Conservation (phyloP, 2,329 filamentous ascomycete genomes). For the Harringtonia aguacate region DNA sequence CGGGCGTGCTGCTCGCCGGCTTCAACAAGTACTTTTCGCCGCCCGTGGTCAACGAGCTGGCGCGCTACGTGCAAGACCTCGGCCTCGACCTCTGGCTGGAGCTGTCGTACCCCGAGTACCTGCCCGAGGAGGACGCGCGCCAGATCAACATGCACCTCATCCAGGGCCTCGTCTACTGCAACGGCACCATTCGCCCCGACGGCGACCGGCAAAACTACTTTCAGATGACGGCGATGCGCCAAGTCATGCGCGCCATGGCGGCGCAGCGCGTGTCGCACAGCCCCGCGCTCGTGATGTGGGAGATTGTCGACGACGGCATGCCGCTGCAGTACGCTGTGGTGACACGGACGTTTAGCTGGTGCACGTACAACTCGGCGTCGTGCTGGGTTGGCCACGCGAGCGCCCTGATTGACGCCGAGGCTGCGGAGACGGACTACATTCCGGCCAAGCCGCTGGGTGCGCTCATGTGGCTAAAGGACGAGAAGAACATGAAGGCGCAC, state of each 20-base stretch:
- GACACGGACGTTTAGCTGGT: constrained; percentile 17
- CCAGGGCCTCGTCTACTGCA: constrained; percentile 9
- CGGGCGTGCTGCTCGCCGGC: constrained; percentile 4
- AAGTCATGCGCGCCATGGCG: constrained; percentile 17
- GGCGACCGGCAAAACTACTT: constrained; percentile 11
- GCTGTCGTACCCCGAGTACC: constrained; percentile 13
- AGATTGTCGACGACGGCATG: constrained; percentile 15
- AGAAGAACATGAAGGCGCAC: constrained; percentile 17
- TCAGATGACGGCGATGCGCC: constrained; percentile 16
- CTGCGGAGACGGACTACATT: constrained; percentile 4
- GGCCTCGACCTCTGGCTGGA: constrained; percentile 17
- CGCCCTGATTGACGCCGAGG: constrained; percentile 11
- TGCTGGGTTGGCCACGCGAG: constrained; percentile 15
- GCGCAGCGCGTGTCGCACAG: constrained; percentile 15
- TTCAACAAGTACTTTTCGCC: constrained; percentile 6
- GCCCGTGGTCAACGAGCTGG: constrained; percentile 11
- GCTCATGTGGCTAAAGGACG: constrained; percentile 18
- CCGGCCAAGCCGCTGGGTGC: constrained; percentile 16
- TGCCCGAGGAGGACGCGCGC: constrained; percentile 9
- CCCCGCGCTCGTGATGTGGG: constrained; percentile 17
- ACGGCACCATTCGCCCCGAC: constrained; percentile 8
- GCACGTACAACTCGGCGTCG: constrained; percentile 16
- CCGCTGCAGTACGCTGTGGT: constrained; percentile 13
- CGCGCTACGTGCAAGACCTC: constrained; percentile 9
- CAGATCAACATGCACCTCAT: constrained; percentile 11